phyloP scores from a whole-genome alignment of 2,329 filamentous ascomycete genomes.

The Ramularia endophylla region DNA sequence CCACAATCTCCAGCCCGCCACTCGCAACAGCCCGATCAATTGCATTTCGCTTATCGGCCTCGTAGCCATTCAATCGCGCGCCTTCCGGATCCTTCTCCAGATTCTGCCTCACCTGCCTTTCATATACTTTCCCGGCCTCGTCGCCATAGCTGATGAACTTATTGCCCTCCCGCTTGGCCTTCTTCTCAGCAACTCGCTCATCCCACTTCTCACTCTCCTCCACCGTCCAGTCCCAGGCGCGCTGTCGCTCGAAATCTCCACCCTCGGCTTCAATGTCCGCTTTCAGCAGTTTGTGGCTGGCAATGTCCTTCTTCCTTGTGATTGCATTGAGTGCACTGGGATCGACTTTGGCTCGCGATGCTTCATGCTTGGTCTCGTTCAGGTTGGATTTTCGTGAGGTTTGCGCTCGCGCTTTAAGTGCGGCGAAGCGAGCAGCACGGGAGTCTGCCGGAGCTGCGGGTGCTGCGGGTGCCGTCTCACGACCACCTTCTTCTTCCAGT shows the following conservation, averaged over 20 bases:
- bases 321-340: conserved; percentile 70
- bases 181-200: conserved; percentile 79
- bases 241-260: conserved; percentile 94
- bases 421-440: conserved; percentile 74
- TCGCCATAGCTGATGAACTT: conserved; percentile 85
- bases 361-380: conserved; percentile 77
- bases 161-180: conserved; percentile 71
- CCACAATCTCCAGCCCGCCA: conserved; percentile 85
- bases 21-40: conserved; percentile 78
- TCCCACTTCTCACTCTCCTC: conserved; percentile 96
- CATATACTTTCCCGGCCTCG: conserved; percentile 89
- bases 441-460: conserved; percentile 47
- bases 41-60: conserved; percentile 75
- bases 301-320: conserved; percentile 80
- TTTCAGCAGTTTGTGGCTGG: conserved; percentile 88
- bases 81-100: conserved; percentile 48
- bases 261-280: conserved; percentile 79
- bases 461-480: conserved; percentile 8
- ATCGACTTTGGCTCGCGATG: conserved; percentile 71
- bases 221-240: conserved; percentile 97
- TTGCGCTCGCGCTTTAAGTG: conserved; percentile 65
- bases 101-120: conserved; percentile 73
- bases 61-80: conserved; percentile 65
- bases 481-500: conserved; percentile 24
- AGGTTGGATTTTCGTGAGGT: conserved; percentile 63